Percentiles rank a stretch among this genome's conserved stretches.
Evolutionary conservation across 176 grass and related monocot species (phyloP).

Genomic region (Dactylis glomerata): DNA sequence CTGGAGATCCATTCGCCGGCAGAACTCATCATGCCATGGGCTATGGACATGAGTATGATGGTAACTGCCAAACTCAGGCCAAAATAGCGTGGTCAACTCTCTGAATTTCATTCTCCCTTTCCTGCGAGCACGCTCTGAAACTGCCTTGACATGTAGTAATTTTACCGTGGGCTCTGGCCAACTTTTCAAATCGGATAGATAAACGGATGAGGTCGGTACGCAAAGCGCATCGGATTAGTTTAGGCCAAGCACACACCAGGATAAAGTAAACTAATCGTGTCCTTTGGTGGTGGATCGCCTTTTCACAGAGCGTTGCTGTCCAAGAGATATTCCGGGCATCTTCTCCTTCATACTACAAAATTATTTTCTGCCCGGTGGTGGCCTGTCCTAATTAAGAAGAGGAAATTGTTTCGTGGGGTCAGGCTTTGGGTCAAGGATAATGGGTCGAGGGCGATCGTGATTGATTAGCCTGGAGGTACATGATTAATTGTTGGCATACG

Average conservation of each 20-base stretch:
- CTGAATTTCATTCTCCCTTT: background rate
- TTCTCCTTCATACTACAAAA: background rate
- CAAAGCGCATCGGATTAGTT: slow-evolving; percentile 21
- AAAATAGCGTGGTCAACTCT: background rate
- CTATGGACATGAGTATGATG: background rate
- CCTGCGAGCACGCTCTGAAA: background rate
- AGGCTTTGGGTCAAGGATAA: slow-evolving; percentile 39
- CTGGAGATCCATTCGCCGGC: background rate
- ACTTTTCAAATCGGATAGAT: background rate
- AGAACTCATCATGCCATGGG: background rate
- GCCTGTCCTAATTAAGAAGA: background rate
- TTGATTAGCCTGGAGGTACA: background rate
- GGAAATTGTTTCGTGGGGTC: background rate
- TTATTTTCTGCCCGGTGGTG: background rate
- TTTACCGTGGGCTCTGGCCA: background rate
- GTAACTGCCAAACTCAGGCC: background rate
- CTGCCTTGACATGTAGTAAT: background rate
- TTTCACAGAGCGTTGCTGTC: background rate
- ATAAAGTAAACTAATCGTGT: slow-evolving; percentile 20
- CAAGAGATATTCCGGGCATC: slow-evolving; percentile 41
- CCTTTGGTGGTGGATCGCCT: background rate
- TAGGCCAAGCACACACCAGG: slow-evolving; percentile 16
- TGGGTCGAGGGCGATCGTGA: slow-evolving; percentile 15
- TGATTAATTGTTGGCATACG: background rate
- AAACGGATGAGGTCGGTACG: slow-evolving; percentile 15